These are phyloP conservation scores for Zygoascus tannicola DNA, from an alignment of 805 yeast species.

Conservation along the genomic window DNA sequence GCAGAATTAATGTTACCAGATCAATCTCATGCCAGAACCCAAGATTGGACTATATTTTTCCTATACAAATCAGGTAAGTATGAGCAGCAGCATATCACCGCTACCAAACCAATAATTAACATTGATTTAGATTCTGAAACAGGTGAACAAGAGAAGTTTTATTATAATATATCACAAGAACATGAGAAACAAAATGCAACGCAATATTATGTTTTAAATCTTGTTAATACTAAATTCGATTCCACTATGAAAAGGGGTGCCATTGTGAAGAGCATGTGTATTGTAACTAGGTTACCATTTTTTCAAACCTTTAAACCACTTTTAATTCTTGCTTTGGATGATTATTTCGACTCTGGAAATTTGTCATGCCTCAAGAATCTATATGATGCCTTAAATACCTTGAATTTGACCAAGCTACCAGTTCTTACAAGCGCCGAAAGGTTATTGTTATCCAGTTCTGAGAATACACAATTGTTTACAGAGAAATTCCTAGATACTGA, in stretches of 20 bases:
- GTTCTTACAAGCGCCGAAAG: slow-evolving; percentile 20
- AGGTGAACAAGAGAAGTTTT: slow-evolving; percentile 1
- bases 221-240: slow-evolving; percentile 43
- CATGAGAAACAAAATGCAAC: slow-evolving; percentile 29
- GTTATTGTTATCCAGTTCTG: slow-evolving; percentile 20
- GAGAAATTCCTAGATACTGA: slow-evolving; percentile 19
- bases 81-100: no score
- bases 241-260: slow-evolving; percentile 46
- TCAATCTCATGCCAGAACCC: slow-evolving; percentile 44
- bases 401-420: slow-evolving; percentile 26
- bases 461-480: slow-evolving; percentile 19
- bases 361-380: slow-evolving; percentile 19
- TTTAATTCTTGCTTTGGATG: slow-evolving; percentile 43
- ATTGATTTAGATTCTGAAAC: neutral
- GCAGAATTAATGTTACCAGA: slow-evolving; percentile 56
- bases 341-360: slow-evolving; percentile 30
- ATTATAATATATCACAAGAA: slow-evolving; percentile 25
- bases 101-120: neutral
- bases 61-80: slow-evolving; percentile 25
- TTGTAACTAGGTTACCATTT: slow-evolving; percentile 45
- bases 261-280: slow-evolving; percentile 47
- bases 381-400: slow-evolving; percentile 23
- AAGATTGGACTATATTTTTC: slow-evolving; percentile 47
- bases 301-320: slow-evolving; percentile 53
- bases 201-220: slow-evolving; percentile 46